phyloP scores from a whole-genome alignment of 2,329 filamentous ascomycete species.

The Dactylellina leptospora region DNA sequence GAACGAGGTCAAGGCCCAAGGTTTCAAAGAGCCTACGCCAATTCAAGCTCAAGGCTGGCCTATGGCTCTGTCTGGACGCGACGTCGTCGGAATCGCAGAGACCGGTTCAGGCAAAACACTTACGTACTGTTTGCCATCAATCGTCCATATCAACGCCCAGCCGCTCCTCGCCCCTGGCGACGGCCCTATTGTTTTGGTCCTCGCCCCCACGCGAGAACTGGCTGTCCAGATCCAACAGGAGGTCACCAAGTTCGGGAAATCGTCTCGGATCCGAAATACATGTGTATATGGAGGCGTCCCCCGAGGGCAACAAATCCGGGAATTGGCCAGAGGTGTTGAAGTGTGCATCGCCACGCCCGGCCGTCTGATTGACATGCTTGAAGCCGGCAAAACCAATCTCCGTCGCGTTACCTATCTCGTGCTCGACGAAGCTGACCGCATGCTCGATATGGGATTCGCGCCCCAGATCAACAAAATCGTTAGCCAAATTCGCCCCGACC shows the following conservation, averaged over 20 bases:
- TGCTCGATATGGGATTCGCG: constrained; percentile 99
- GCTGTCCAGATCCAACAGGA: constrained; percentile 98
- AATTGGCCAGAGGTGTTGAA: constrained; percentile 92
- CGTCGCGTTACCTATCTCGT: constrained; percentile 91
- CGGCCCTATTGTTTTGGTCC: constrained; percentile 93
- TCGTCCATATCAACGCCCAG: constrained; percentile 99
- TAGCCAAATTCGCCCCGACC: constrained; percentile 86
- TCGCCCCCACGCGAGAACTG: constrained; percentile 95
- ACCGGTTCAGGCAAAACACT: constrained; percentile 99
- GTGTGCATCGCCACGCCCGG: constrained; percentile 98
- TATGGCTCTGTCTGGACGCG: constrained; percentile 96
- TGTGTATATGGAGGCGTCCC: constrained; percentile 99
- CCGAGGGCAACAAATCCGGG: constrained; percentile 95
- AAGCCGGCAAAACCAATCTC: constrained; percentile 90
- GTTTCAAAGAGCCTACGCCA: constrained; percentile 89
- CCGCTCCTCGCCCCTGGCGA: constrained; percentile 93
- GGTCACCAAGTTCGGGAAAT: constrained; percentile 98
- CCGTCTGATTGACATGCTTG: constrained; percentile 93
- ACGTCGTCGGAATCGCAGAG: constrained; percentile 98
- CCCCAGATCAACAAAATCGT: constrained; percentile 98
- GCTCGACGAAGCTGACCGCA: constrained; percentile 94
- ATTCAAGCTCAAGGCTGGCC: constrained; percentile 99
- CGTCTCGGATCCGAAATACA: constrained; percentile 96
- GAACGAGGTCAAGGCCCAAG: constrained; percentile 97
- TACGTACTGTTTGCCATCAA: constrained; percentile 96